phyloP scores from a whole-genome alignment of 176 grass and related monocot species.

The Oryza meyeriana region DNA sequence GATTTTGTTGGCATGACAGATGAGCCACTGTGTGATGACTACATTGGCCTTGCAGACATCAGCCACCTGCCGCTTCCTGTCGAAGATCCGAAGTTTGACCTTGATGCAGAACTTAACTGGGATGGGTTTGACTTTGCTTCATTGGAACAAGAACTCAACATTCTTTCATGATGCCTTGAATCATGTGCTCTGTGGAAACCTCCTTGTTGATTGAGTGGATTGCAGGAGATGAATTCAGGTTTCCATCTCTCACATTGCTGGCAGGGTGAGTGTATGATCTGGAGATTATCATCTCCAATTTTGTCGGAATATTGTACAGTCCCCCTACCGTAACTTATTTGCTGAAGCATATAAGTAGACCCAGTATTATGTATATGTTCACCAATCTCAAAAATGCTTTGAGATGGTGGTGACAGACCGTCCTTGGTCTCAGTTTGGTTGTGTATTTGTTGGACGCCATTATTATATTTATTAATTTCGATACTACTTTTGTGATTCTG shows the following conservation, averaged over 20 bases:
- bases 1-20: conserved; percentile 22
- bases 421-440: neutral
- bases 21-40: conserved; percentile 26
- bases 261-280: neutral
- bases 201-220: neutral
- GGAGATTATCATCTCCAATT: conserved; percentile 19
- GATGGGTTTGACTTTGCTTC: conserved; percentile 21
- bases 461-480: neutral
- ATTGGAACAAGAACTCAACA: conserved; percentile 16
- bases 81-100: conserved; percentile 14
- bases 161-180: conserved; percentile 13
- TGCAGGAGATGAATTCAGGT: neutral
- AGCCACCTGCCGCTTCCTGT: conserved; percentile 38
- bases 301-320: conserved; percentile 27
- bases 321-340: conserved; percentile 13
- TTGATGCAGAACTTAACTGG: conserved; percentile 40
- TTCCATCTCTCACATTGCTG: neutral
- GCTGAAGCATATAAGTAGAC: neutral
- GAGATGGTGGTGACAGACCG: neutral
- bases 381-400: neutral
- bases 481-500: neutral
- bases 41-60: conserved; percentile 47
- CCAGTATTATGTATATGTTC: conserved; percentile 26
- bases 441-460: neutral
- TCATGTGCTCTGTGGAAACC: neutral